phyloP scores from a whole-genome alignment of 2,329 filamentous ascomycete genomes.

The Annulohypoxylon truncatum region DNA sequence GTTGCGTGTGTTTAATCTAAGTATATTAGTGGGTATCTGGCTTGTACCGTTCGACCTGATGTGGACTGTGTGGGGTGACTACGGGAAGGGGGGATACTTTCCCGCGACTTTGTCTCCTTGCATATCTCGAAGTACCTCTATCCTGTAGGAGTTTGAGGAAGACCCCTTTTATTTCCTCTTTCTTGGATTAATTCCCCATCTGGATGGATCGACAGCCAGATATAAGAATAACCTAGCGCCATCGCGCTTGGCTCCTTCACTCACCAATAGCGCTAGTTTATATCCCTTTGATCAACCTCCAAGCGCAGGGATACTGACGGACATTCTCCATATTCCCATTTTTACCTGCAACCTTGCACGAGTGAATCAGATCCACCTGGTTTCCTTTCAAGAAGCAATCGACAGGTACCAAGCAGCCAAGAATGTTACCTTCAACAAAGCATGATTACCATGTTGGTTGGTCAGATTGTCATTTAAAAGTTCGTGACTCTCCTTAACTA shows the following conservation, averaged over 20 bases:
- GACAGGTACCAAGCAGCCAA: slow-evolving; percentile 28
- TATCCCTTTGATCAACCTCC: slow-evolving; percentile 36
- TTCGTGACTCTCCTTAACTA: slow-evolving; percentile 2
- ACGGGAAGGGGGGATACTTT: neutral
- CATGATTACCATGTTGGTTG: slow-evolving; percentile 4
- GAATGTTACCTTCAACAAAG: slow-evolving; percentile 31
- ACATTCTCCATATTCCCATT: slow-evolving; percentile 38
- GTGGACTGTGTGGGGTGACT: neutral
- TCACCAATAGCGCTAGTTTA: slow-evolving; percentile 38
- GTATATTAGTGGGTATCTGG: slow-evolving; percentile 2
- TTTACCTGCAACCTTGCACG: slow-evolving; percentile 36
- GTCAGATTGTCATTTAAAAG: slow-evolving; percentile 25
- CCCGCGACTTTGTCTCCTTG: neutral
- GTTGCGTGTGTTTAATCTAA: neutral
- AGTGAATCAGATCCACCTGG: slow-evolving; percentile 21
- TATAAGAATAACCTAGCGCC: slow-evolving; percentile 34
- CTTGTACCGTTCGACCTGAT: neutral
- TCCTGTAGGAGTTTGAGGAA: slow-evolving; percentile 12
- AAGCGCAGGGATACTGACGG: slow-evolving; percentile 41
- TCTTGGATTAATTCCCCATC: slow-evolving; percentile 28
- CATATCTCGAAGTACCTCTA: slow-evolving; percentile 5
- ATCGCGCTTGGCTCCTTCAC: slow-evolving; percentile 35
- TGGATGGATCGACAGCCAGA: slow-evolving; percentile 35
- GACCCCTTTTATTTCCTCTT: slow-evolving; percentile 38
- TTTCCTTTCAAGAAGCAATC: slow-evolving; percentile 31